These are phyloP conservation scores for Choiromyces venosus DNA, from an alignment of 495 filamentous ascomycete species.

Conservation along the genomic window DNA sequence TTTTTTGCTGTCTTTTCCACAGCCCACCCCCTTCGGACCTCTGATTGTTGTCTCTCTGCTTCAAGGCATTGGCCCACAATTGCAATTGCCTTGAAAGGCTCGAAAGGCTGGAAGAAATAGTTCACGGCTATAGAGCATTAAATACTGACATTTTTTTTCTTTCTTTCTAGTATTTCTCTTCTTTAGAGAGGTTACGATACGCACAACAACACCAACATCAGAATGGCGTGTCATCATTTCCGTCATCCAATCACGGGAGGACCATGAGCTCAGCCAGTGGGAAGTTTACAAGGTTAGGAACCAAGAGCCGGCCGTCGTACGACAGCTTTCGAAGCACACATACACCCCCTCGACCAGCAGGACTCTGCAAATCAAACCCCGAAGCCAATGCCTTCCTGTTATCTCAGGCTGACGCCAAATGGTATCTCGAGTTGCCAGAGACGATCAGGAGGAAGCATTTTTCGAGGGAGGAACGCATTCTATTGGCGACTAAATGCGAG, in stretches of 20 bases:
- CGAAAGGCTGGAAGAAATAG: neutral
- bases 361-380: slow-evolving; percentile 26
- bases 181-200: slow-evolving; percentile 59
- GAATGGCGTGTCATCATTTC: slow-evolving; percentile 36
- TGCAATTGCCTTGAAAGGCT: neutral
- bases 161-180: slow-evolving; percentile 58
- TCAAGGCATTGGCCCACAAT: neutral
- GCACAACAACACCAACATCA: slow-evolving; percentile 48
- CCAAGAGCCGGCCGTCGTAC: slow-evolving; percentile 42
- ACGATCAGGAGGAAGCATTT: slow-evolving; percentile 67
- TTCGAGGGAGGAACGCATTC: slow-evolving; percentile 64
- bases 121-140: slow-evolving; percentile 1
- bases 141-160: slow-evolving; percentile 20
- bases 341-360: slow-evolving; percentile 30
- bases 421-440: slow-evolving; percentile 64
- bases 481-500: slow-evolving; percentile 53
- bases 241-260: slow-evolving; percentile 44
- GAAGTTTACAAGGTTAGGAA: slow-evolving; percentile 44
- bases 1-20: slow-evolving; percentile 5
- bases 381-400: slow-evolving; percentile 43
- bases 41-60: neutral
- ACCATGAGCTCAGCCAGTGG: slow-evolving; percentile 45
- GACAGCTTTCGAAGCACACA: slow-evolving; percentile 46
- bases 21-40: neutral
- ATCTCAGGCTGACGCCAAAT: slow-evolving; percentile 59